phyloP scores from a whole-genome alignment of 2,329 filamentous ascomycete species.

The Fusarium foetens region DNA sequence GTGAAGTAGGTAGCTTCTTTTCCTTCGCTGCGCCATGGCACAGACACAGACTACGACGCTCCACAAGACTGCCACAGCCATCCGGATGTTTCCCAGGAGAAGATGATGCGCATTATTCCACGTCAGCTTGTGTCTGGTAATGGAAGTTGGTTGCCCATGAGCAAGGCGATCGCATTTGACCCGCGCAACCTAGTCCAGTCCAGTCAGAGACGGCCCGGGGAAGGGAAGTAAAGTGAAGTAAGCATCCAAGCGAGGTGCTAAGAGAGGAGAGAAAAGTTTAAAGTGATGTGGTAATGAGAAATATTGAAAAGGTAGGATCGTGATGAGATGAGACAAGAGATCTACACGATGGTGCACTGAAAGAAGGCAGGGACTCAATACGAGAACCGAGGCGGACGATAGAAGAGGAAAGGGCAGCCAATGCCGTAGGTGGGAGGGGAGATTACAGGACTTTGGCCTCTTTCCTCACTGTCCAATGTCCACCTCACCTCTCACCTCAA shows the following conservation, averaged over 20 bases:
- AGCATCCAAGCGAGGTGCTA: constrained; percentile 24
- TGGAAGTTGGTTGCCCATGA: background rate
- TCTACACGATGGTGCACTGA: constrained; percentile 13
- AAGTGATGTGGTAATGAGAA: background rate
- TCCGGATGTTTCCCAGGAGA: constrained; percentile 10
- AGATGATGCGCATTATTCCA: constrained; percentile 20
- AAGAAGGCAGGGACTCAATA: constrained; percentile 14
- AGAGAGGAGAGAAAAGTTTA: constrained; percentile 25
- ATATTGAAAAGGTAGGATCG: constrained; percentile 2
- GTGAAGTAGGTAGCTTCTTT: background rate
- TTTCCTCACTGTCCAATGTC: constrained; percentile 10
- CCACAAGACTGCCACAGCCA: constrained; percentile 12
- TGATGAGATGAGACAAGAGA: constrained; percentile 17
- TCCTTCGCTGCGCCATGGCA: constrained; percentile 29
- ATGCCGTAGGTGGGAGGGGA: constrained; percentile 21
- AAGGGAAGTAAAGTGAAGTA: background rate
- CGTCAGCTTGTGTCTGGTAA: constrained; percentile 5
- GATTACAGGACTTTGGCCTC: constrained; percentile 39
- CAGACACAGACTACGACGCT: constrained; percentile 22
- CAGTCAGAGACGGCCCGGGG: background rate
- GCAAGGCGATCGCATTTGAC: constrained; percentile 9
- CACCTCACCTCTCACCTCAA: background rate
- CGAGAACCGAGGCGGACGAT: constrained; percentile 19
- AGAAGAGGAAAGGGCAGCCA: constrained; percentile 2
- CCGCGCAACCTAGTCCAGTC: constrained; percentile 2